phyloP scores from a whole-genome alignment of 495 filamentous ascomycete species.

The Tuber umbilicatum region DNA sequence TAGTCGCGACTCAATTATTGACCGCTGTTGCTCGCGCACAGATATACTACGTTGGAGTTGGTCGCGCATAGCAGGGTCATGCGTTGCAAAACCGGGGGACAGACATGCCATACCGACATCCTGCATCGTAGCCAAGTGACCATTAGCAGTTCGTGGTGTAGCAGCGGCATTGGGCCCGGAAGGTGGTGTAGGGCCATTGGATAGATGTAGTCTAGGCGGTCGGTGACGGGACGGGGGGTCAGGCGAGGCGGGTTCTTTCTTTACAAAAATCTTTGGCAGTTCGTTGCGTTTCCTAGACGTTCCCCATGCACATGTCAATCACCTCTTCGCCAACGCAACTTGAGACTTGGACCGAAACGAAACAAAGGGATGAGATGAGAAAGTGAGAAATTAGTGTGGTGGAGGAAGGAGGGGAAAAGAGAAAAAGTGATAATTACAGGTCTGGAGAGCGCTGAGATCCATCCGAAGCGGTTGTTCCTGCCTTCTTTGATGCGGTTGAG shows the following conservation, averaged over 20 bases:
- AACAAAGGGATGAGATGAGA: constrained; percentile 17
- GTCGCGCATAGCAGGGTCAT: constrained; percentile 93
- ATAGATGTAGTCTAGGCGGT: constrained; percentile 82
- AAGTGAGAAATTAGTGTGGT: background rate
- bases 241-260: constrained; percentile 89
- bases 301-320: constrained; percentile 49
- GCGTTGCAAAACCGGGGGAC: constrained; percentile 89
- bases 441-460: constrained; percentile 31
- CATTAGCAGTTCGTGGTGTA: constrained; percentile 60
- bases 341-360: constrained; percentile 7
- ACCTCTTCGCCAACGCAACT: constrained; percentile 25
- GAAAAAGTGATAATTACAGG: constrained; percentile 27
- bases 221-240: constrained; percentile 72
- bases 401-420: background rate
- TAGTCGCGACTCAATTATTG: constrained; percentile 86
- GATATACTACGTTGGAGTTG: constrained; percentile 90
- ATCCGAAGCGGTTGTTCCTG: constrained; percentile 17
- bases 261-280: constrained; percentile 79
- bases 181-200: constrained; percentile 59
- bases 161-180: constrained; percentile 49
- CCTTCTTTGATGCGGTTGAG: constrained; percentile 28
- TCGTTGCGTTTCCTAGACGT: constrained; percentile 46
- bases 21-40: constrained; percentile 86
- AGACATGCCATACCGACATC: constrained; percentile 90
- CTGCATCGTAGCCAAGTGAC: constrained; percentile 81